These are phyloP conservation scores for Hibiscus tridactylites DNA, from an alignment of 345 rosid genomes.

Conservation along the genomic window DNA sequence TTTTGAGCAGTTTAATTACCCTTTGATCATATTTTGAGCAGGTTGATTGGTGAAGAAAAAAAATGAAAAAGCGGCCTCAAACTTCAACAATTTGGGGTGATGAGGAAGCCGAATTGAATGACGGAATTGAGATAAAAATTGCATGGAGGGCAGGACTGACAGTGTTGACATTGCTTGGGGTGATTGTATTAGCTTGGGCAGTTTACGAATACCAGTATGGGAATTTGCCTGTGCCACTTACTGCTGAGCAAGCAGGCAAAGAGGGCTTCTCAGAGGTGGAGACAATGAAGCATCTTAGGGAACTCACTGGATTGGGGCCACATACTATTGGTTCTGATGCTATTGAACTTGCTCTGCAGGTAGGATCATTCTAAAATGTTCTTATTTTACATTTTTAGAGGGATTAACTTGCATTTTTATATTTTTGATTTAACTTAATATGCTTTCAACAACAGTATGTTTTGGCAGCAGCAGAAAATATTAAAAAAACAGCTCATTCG, in stretches of 20 bases:
- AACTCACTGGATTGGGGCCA: conserved; percentile 77
- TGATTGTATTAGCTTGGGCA: conserved; percentile 50
- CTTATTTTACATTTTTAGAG: background rate
- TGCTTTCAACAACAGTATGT: conserved; percentile 53
- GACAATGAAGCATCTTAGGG: conserved; percentile 66
- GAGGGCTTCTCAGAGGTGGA: conserved; percentile 71
- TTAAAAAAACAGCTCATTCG: conserved; percentile 61
- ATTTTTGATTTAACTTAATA: conserved; percentile 12
- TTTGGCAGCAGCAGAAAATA: conserved; percentile 49
- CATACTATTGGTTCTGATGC: conserved; percentile 80
- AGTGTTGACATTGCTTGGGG: conserved; percentile 37
- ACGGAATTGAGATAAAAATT: background rate
- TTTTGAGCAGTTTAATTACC: background rate
- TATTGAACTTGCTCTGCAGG: conserved; percentile 69
- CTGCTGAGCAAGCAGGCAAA: conserved; percentile 75
- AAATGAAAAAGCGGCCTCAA: conserved; percentile 30
- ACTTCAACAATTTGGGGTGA: conserved; percentile 8
- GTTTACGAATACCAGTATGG: conserved; percentile 57
- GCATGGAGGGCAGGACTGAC: conserved; percentile 47
- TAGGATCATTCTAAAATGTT: conserved; percentile 13
- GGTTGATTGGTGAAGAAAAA: background rate
- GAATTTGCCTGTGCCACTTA: conserved; percentile 59
- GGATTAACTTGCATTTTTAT: background rate
- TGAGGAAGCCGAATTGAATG: background rate
- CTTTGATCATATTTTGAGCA: background rate